Evolutionary conservation across 495 filamentous ascomycete genomes (phyloP).

Genomic region (Talaromyces nanjingensis): DNA sequence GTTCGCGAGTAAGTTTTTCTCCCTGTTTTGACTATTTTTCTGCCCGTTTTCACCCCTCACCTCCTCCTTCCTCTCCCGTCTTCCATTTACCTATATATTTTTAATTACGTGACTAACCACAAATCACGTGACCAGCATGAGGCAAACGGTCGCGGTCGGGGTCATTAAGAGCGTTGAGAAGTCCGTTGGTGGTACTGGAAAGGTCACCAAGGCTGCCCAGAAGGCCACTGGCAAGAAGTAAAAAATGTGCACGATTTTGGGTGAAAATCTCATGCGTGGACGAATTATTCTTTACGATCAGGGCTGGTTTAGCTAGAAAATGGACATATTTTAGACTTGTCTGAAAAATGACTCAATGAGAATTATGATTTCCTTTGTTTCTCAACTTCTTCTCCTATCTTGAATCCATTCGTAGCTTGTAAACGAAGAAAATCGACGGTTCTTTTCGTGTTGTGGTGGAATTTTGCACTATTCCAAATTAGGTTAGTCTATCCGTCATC

Average conservation of each 20-base stretch:
- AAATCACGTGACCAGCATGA: slow-evolving; percentile 34
- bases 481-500: not conserved
- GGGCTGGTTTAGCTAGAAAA: slow-evolving; percentile 5
- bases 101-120: not conserved
- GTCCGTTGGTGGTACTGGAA: slow-evolving; percentile 56
- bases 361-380: slow-evolving; percentile 6
- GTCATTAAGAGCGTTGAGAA: slow-evolving; percentile 88
- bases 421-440: not conserved
- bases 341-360: slow-evolving; percentile 7
- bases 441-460: not conserved
- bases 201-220: slow-evolving; percentile 70
- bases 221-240: slow-evolving; percentile 63
- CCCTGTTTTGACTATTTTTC: slow-evolving; percentile 24
- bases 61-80: not conserved
- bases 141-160: slow-evolving; percentile 95
- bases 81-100: not conserved
- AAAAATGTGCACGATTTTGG: slow-evolving; percentile 15
- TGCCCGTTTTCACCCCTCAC: not conserved
- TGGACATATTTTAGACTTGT: slow-evolving; percentile 6
- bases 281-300: slow-evolving; percentile 4
- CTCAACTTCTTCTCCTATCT: not conserved
- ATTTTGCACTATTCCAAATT: not conserved
- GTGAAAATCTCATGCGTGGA: slow-evolving; percentile 2
- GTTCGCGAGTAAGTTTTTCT: slow-evolving; percentile 54
- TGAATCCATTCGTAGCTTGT: not conserved